Base-by-base conservation (phyloP, 2,329 filamentous ascomycete species). In the Neofusicoccum laricinum region DNA sequence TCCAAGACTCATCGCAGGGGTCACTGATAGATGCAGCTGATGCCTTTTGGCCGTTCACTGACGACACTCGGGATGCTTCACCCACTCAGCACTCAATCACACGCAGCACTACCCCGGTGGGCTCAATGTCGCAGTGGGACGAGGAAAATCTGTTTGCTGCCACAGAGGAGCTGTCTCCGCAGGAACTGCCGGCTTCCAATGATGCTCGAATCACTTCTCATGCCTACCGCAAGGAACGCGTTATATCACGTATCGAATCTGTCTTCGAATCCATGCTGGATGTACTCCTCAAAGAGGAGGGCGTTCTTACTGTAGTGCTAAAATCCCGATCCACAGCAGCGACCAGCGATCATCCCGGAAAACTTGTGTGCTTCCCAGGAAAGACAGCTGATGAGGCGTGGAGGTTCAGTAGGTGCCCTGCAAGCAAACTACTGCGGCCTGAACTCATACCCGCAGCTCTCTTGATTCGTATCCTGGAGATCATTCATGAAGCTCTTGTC, bases 361-460 rank as follows among this genome's bases (percentile, higher is more conserved):
- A 69, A 19, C 66, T 68, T 14, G 70, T 81, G 64, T 80, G 72
- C 21, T 88, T 85, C 72, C 86, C 86, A 12, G 86, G 85, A 14
- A 82, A 76, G 64, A 83, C 77, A 58, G 75, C 76, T 3, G 78
- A 82, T 63, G 86, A 88, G 71, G 84, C 85, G 14, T 86, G 85
- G 85, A 82, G 82, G 69, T 85, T 85, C 68, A 79, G 83, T 85
- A 66, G 68, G 68, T 41, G 10, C 17, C 15, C 10, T 7, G 41
- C 10, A 11, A 15, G 25, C 25, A 46, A n/a, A 19, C 7, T 19
- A 8, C 3, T 36, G 7, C 36, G 4, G 10, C 30, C 25, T 40
- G 11, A 50, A 66, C 67, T 70, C 57, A 69, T n/a, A 36, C 17
- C 40, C 59, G 4, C 65, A 86, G 85, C 84, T 68, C 79, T 85